Percentiles rank a stretch among this genome's conserved stretches.
Conservation (phyloP, 176 grass and related monocot genomes). For the Typha latifolia region DNA sequence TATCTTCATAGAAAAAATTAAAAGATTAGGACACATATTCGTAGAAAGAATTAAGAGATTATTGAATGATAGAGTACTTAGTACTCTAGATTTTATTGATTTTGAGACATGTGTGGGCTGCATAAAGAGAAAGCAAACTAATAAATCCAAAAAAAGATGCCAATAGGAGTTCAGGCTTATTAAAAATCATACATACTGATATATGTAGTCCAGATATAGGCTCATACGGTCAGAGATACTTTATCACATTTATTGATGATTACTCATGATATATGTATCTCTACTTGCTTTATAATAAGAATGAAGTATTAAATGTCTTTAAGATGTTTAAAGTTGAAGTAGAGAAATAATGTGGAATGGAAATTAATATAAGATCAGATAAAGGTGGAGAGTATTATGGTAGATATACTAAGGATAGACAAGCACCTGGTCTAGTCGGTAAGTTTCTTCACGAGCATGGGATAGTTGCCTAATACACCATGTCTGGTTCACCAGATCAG, state of each 20-base stretch:
- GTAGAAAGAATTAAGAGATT: neutral
- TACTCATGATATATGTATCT: slow-evolving; percentile 9
- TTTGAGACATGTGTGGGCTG: neutral
- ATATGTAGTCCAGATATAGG: slow-evolving; percentile 7
- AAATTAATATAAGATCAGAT: no score
- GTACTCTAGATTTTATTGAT: neutral
- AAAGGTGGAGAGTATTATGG: no score
- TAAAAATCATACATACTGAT: slow-evolving; percentile 4
- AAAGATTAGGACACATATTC: neutral
- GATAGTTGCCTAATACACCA: no score
- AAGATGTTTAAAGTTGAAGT: no score
- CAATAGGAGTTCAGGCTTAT: neutral
- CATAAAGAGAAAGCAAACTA: neutral
- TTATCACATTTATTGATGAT: slow-evolving; percentile 13
- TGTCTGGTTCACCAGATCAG: no score
- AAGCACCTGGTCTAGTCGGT: no score
- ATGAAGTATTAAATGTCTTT: neutral
- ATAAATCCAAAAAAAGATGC: neutral
- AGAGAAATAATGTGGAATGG: no score
- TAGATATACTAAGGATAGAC: no score
- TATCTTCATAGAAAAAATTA: no score
- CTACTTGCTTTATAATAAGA: slow-evolving; percentile 3
- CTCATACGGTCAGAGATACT: neutral
- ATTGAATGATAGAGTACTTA: neutral
- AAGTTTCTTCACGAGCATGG: no score